phyloP scores from a whole-genome alignment of 2,329 filamentous ascomycete genomes.

The Apiospora pterosperma region DNA sequence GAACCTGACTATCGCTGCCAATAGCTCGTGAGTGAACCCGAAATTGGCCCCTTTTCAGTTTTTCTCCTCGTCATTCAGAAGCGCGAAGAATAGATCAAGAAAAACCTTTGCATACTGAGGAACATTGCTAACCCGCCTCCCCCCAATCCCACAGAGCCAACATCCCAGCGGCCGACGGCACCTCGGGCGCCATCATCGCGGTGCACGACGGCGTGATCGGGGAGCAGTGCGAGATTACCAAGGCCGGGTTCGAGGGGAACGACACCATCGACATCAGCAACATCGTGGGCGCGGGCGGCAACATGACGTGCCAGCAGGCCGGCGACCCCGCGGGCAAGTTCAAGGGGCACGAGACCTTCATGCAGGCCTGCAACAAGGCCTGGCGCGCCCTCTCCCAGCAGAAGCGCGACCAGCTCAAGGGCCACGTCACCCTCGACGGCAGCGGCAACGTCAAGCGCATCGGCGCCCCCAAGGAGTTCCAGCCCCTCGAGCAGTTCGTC shows the following conservation, averaged over 20 bases:
- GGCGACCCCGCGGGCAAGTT: constrained; percentile 29
- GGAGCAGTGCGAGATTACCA: constrained; percentile 38
- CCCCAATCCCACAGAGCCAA: constrained; percentile 12
- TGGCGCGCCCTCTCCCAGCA: constrained; percentile 29
- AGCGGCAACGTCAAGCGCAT: constrained; percentile 30
- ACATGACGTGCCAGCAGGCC: constrained; percentile 35
- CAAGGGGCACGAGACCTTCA: constrained; percentile 35
- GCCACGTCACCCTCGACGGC: constrained; percentile 26
- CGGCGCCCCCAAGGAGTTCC: constrained; percentile 30
- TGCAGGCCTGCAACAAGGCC: constrained; percentile 33
- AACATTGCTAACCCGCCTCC: not conserved
- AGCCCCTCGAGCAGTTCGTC: constrained; percentile 32
- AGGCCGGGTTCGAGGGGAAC: constrained; percentile 27
- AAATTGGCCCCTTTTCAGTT: not conserved
- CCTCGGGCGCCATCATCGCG: constrained; percentile 35
- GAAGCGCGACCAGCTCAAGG: constrained; percentile 28
- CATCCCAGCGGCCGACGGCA: constrained; percentile 28
- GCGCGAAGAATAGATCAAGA: not conserved
- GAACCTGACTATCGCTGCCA: constrained; percentile 27
- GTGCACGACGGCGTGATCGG: constrained; percentile 33
- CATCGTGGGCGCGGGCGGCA: constrained; percentile 36
- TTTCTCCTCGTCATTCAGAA: not conserved
- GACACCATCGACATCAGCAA: constrained; percentile 28
- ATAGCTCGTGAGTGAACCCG: constrained; percentile 7
- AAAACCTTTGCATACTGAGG: too few species aligned